Evolutionary conservation across 306 rosid species (phyloP).

Genomic region (Oemleria cerasiformis): DNA sequence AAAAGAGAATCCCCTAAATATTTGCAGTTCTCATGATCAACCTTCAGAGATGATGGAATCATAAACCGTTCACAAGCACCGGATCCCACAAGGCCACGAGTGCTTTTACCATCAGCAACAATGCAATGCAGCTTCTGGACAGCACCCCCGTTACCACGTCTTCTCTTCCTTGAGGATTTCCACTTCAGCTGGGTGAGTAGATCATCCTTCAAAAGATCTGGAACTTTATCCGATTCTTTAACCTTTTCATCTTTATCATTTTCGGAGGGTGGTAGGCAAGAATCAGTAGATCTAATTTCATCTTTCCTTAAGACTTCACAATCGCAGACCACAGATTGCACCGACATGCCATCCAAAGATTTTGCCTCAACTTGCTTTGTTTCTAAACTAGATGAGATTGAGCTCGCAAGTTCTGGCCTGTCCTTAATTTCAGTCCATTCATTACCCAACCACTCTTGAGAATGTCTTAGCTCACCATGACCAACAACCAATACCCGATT

Average conservation of each 20-base stretch:
- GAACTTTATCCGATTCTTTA: constrained; percentile 27
- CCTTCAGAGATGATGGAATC: constrained; percentile 49
- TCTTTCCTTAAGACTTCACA: constrained; percentile 26
- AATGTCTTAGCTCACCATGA: constrained; percentile 43
- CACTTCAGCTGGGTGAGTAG: constrained; percentile 53
- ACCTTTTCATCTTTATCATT: constrained; percentile 23
- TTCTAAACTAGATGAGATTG: constrained; percentile 28
- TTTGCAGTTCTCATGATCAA: constrained; percentile 77
- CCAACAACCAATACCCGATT: constrained; percentile 38
- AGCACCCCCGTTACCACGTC: constrained; percentile 29
- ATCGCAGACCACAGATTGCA: constrained; percentile 22
- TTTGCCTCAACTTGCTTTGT: constrained; percentile 20
- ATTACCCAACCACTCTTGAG: constrained; percentile 76
- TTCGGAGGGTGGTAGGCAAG: constrained; percentile 18
- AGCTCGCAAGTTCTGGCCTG: constrained; percentile 60
- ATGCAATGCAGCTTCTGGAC: constrained; percentile 23
- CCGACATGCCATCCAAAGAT: constrained; percentile 14
- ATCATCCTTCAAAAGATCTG: constrained; percentile 64
- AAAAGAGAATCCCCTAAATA: constrained; percentile 61
- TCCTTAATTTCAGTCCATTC: constrained; percentile 51
- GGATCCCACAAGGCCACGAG: constrained; percentile 23
- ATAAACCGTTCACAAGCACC: constrained; percentile 43
- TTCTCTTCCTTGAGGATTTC: constrained; percentile 65
- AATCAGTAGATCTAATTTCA: constrained; percentile 11
- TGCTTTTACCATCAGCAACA: constrained; percentile 17